phyloP scores from a whole-genome alignment of 2,329 filamentous ascomycete genomes.

The Camillea tinctor region DNA sequence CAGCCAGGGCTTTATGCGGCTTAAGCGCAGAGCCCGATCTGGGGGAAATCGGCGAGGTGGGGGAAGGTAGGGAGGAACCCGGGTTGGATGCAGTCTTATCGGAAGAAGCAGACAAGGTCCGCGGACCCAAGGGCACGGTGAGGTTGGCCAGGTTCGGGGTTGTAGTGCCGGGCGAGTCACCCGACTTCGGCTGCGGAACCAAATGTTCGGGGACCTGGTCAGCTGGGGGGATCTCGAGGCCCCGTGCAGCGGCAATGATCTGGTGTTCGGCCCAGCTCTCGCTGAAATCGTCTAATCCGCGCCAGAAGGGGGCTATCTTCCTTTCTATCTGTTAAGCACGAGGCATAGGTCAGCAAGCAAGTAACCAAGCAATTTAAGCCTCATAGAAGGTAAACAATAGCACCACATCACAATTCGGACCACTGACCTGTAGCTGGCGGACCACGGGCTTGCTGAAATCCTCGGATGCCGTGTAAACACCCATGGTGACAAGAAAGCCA shows the following conservation, averaged over 20 bases:
- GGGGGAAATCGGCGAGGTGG: conserved; percentile 47
- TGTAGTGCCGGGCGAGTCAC: conserved; percentile 49
- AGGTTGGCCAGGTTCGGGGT: conserved; percentile 67
- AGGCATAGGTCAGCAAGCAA: conserved; percentile 9
- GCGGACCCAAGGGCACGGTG: conserved; percentile 74
- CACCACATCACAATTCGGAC: neutral
- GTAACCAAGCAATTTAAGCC: too few species aligned
- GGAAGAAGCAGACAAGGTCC: conserved; percentile 77
- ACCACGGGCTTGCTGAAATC: conserved; percentile 91
- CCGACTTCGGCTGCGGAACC: conserved; percentile 45
- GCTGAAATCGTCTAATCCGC: conserved; percentile 84
- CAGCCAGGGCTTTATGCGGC: conserved; percentile 80
- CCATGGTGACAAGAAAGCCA: conserved; percentile 89
- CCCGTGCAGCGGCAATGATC: conserved; percentile 85
- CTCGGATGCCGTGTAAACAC: conserved; percentile 87
- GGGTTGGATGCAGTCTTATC: conserved; percentile 64
- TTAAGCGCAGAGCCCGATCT: conserved; percentile 65
- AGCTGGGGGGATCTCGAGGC: conserved; percentile 77
- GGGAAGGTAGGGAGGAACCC: conserved; percentile 60
- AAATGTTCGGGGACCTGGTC: conserved; percentile 74
- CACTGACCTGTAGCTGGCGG: conserved; percentile 79
- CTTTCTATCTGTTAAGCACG: conserved; percentile 72
- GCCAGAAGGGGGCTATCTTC: conserved; percentile 91
- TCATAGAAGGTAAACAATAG: neutral
- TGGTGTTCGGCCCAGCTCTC: conserved; percentile 92